Base-by-base conservation (phyloP, 2,329 filamentous ascomycete species). In the Venturia effusa region DNA sequence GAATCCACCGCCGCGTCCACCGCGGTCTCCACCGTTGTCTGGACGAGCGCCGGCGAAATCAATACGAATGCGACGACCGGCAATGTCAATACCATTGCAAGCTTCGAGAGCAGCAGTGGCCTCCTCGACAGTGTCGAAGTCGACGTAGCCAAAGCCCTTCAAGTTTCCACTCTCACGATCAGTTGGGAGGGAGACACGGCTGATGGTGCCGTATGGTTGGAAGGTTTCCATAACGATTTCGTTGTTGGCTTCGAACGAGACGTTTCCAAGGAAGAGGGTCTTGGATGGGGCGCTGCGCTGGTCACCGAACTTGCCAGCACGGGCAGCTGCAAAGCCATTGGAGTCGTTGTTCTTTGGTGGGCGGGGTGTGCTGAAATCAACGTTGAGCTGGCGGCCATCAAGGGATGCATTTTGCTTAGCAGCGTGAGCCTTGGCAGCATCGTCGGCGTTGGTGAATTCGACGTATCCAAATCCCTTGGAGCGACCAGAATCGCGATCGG, bases 391-490 rank as follows among this genome's bases (percentile, higher is more conserved):
- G 71, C 90, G 90, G 67, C 86, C 86, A 70, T 92, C 89, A 61
- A 95, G 78, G 71, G 91, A 86, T 67, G 83, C 76, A 68, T 85
- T 88, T 71, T 90, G 84, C 86, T 89, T 92, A 69, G 61, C 61
- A 22, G 32, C 55, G 27, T 88, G 83, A 64, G 90, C 90, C 74
- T 86, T 87, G 70, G 83, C 83, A 64, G 88, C 89, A 73, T 84
- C 82, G 66, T 84, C 86, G 66, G 82, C 77, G 69, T 81, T 84
- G 73, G 81, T 80, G 77, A 92, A 96, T 80, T 96, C 92, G 71
- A 96, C 89, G 74, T 96, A 97, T 66, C 92, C 92, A 76, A 95
- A 96, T 68, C 90, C 92, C 79, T 92, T 92, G 77, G 92, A 93
- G 73, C 90, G 88, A 71, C 90, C 89, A 72, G 82, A 84, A 64